A percentile compares a stretch with the other conserved stretches of the same genome.
Conservation (phyloP, 805 yeast species). For the Wickerhamiella spandovensis region DNA sequence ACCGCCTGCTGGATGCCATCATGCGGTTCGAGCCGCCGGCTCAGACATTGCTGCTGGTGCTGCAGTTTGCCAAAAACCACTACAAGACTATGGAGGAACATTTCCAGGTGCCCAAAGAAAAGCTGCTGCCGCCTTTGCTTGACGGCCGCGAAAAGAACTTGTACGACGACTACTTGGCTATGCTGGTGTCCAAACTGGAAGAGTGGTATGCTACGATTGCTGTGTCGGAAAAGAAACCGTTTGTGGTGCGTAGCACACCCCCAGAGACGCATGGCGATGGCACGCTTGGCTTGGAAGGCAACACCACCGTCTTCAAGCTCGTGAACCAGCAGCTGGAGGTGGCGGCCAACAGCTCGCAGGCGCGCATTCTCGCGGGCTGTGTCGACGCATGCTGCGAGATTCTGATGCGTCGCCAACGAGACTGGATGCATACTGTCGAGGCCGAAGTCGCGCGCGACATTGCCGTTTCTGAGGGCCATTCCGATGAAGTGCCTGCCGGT, state of each 20-base stretch:
- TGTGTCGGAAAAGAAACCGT: slow-evolving; percentile 51
- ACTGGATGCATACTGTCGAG: slow-evolving; percentile 45
- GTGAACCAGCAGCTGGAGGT: slow-evolving; percentile 82
- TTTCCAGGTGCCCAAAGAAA: slow-evolving; percentile 36
- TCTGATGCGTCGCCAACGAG: slow-evolving; percentile 45
- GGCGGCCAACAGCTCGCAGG: slow-evolving; percentile 74
- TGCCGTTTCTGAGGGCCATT: slow-evolving; percentile 26
- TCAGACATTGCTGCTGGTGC: slow-evolving; percentile 51
- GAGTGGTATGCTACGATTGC: slow-evolving; percentile 74
- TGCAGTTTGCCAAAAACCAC: slow-evolving; percentile 66
- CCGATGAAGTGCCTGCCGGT: slow-evolving; percentile 50
- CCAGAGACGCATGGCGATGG: slow-evolving; percentile 63
- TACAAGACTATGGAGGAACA: slow-evolving; percentile 37
- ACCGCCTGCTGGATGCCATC: slow-evolving; percentile 48
- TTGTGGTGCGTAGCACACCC: slow-evolving; percentile 50
- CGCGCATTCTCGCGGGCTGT: slow-evolving; percentile 65
- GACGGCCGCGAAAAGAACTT: slow-evolving; percentile 60
- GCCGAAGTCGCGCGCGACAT: slow-evolving; percentile 25
- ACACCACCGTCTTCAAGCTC: slow-evolving; percentile 66
- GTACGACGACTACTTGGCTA: slow-evolving; percentile 62
- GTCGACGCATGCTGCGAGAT: slow-evolving; percentile 55
- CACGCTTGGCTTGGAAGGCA: slow-evolving; percentile 56
- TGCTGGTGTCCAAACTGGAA: slow-evolving; percentile 57
- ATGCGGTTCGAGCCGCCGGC: slow-evolving; percentile 69
- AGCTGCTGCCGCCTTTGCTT: slow-evolving; percentile 44